Evolutionary conservation across 192 early-diverging fungal species (phyloP), one percentile per base, ranked within the genome.

Genomic region (Diversispora epigaea): DNA sequence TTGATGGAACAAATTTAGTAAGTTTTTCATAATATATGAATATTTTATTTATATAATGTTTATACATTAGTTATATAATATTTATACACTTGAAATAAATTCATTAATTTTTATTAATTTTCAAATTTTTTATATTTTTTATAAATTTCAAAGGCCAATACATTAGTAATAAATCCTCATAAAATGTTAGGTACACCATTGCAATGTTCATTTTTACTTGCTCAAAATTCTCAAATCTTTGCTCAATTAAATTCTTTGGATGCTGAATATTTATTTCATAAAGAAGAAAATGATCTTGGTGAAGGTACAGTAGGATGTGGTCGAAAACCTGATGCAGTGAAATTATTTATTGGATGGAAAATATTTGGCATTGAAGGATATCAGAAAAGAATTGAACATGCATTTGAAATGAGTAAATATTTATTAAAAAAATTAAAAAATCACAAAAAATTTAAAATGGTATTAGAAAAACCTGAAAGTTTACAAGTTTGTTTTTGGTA

Each of bases 241-340:
- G 82, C 82, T 2, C 73, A 79, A n/a, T 81, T 88, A 44, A 90
- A 93, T 76, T 83, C 88, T 4, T 78, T 92, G 17, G 77, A 81
- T 6, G 91, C 92, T 1, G 80, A 81, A 68, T 95, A 94, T 71
- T 69, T 93, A 25, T 94, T 91, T 76, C 91, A 89, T 58, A 86
- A 79, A 15, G 83, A 84, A 40, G 79, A 80, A 21, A 88, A 88
- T 73, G 91, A 94, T 73, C 79, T 93, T 5, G 92, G 92, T 25
- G 90, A 92, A 63, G 90, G 88, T 10, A 91, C 92, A 3, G 62
- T 94, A 50, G 93, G 91, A 14, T 95, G 92, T 73, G 93, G 93
- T 12, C 83, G 93, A 12, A 84, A 89, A 1, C 88, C 92, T 15
- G 93, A 95, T 69, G 90, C 91, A 1, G 76, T 91, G 78, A 95